phyloP scores from a whole-genome alignment of 1,139 yeast genomes.

The Blastobotrys persicus region DNA sequence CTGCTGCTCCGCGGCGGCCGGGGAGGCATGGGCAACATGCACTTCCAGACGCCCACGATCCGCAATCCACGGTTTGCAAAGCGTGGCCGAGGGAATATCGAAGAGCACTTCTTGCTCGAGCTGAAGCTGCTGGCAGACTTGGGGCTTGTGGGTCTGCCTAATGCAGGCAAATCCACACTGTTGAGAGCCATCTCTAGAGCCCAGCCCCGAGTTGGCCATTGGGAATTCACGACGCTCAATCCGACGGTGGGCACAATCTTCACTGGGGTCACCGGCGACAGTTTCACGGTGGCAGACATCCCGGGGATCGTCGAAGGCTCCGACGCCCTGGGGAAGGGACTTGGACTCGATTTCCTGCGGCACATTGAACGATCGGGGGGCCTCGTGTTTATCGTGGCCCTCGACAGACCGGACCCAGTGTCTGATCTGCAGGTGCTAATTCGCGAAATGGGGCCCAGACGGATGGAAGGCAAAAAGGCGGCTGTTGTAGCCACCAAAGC shows the following conservation, averaged over 20 bases:
- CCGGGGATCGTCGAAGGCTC: constrained; percentile 96
- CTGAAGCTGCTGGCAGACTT: constrained; percentile 85
- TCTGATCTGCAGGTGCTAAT: constrained; percentile 50
- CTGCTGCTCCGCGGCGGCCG: constrained; percentile 76
- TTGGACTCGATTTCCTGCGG: constrained; percentile 89
- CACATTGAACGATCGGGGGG: constrained; percentile 93
- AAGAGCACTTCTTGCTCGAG: constrained; percentile 70
- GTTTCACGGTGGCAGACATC: constrained; percentile 91
- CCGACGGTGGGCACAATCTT: constrained; percentile 90
- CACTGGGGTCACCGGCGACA: constrained; percentile 60
- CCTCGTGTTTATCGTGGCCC: constrained; percentile 77
- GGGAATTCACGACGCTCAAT: constrained; percentile 93
- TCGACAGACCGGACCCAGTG: constrained; percentile 63
- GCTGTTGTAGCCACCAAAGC: constrained; percentile 90
- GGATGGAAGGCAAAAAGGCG: constrained; percentile 58
- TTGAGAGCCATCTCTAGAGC: constrained; percentile 88
- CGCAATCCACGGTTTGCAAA: constrained; percentile 90
- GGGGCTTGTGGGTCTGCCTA: constrained; percentile 92
- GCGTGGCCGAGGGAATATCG: constrained; percentile 68
- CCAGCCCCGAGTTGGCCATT: constrained; percentile 87
- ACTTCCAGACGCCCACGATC: constrained; percentile 75
- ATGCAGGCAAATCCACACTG: constrained; percentile 92
- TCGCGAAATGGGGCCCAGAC: constrained; percentile 63
- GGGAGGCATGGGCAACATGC: constrained; percentile 97
- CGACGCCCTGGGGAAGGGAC: constrained; percentile 67